phyloP scores from a whole-genome alignment of 768 basidiomycete genomes.

The Goffeauzyma gilvescens region DNA sequence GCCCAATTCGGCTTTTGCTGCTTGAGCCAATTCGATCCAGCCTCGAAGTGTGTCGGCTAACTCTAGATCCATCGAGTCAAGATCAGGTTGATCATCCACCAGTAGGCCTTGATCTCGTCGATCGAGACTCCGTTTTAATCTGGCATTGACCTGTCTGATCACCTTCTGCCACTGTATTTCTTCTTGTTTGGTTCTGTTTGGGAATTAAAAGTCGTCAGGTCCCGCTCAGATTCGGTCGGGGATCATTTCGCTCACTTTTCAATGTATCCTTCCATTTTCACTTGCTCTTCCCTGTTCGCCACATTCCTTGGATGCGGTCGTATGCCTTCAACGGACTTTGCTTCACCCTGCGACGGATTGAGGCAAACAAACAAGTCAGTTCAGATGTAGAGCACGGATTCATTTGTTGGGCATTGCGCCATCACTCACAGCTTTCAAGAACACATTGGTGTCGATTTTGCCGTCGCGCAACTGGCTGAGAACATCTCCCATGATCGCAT shows the following conservation, averaged over 20 bases:
- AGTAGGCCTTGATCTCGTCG: slow-evolving; percentile 2
- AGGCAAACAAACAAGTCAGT: too few relatives aligned
- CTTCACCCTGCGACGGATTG: too few relatives aligned
- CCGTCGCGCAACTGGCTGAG: slow-evolving; percentile 18
- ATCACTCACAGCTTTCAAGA: slow-evolving; percentile 16
- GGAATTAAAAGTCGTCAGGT: too few relatives aligned
- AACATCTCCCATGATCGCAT: slow-evolving; percentile 28
- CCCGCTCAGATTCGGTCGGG: too few relatives aligned
- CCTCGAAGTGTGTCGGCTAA: slow-evolving; percentile 25
- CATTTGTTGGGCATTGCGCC: neutral
- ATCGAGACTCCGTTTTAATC: slow-evolving; percentile 9
- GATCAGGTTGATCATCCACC: neutral
- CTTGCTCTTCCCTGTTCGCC: slow-evolving; percentile 18
- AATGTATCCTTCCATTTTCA: slow-evolving; percentile 14
- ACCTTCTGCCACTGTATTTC: slow-evolving; percentile 16
- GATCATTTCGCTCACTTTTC: slow-evolving; percentile 25
- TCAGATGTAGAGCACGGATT: too few relatives aligned
- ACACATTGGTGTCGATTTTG: slow-evolving; percentile 26
- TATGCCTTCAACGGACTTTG: slow-evolving; percentile 7
- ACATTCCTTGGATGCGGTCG: slow-evolving; percentile 26
- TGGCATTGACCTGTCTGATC: slow-evolving; percentile 9
- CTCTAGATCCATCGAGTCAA: slow-evolving; percentile 11
- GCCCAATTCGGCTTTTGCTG: too few relatives aligned
- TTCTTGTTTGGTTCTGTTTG: slow-evolving; percentile 17
- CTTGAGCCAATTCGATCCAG: slow-evolving; percentile 31